Evolutionary conservation across 805 yeast species (phyloP), one percentile per base, ranked within the genome.

Genomic region (Starmerella etchellsii): DNA sequence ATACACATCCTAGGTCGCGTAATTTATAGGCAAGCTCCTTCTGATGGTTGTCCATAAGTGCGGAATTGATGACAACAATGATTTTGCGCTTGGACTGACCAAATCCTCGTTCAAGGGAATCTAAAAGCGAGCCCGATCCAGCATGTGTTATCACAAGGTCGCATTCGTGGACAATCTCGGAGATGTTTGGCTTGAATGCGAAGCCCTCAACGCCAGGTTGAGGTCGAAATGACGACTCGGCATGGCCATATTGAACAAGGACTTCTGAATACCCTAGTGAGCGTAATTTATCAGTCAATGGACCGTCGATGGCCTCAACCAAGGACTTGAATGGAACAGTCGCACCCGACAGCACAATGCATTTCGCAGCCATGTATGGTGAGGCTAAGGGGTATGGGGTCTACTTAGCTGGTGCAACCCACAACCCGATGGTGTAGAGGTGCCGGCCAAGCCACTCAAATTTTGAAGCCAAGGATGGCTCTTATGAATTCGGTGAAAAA

Each of bases 91-190:
- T 59, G 0, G 81, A 69, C 2, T 20, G 16, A n/a, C 41, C 45
- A 8, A 36, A 9, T 13, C 51, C 45, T 10, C 51, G 42, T 34
- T 47, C 50, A n/a, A 46, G 32, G 2, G 50, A 19, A 53, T 88
- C 98, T 22, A 91, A 58, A 7, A 88, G 81, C 0, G 95, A 82
- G 2, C 98, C 98, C 0, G 97, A 83, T 1, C 81, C 80, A 0
- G 94, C 96, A 57, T 91, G 97, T 0, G 95, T 76, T 11, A 91
- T 69, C 10, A 88, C 81, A 32, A 83, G 50, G 37, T 74, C 74
- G 2, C 76, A 65, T 1, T 54, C 29, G 0, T 50, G 35, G 2
- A 83, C 71, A 42, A 67, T 65, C 0, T 58, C 52, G 2, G 51
- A 54, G 21, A 73, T 62, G 29, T 67, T 57, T 3, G 61, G 52